Evolutionary conservation across 2,329 filamentous ascomycete species (phyloP), one percentile per base, ranked within the genome.

Genomic region (Epichloe gansuensis): DNA sequence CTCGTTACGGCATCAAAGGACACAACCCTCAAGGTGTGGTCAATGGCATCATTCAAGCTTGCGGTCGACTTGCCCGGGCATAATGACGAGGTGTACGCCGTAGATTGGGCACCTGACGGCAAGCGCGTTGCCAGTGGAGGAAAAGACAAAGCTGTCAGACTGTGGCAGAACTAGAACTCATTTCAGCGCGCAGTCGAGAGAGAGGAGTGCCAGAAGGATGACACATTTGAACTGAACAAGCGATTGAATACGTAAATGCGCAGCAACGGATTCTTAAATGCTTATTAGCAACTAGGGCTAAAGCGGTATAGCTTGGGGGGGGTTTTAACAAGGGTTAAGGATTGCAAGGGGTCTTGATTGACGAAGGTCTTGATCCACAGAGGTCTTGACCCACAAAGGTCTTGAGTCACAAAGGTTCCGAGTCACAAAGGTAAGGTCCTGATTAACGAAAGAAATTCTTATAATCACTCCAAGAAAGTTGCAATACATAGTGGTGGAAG

Each of bases 41-140:
- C 94, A 61, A 86, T 95, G 64, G 77, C 84, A 55, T 88, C 85
- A 2, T 86, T 84, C 49, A 95, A 94, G 68, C 71, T 98, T 53
- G 80, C 82, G 3, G 71, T 73, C 47, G 90, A 96, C 71, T 72
- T 97, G 45, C 89, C 90, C 0, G 89, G 91, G 0, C 91, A 97
- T 66, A 80, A 87, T 64, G 91, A 95, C 61, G 88, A 96, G 66
- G 90, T 96, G 0, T 96, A 90, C 67, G 89, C 90, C 0, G 83
- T 96, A 12, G 91, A 97, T 66, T 97, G 91, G 93, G 90, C 87
- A 59, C 85, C 89, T 0, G 90, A 96, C 65, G 93, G 93, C 8
- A 80, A 88, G 59, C 83, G 84, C 60, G 90, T 97, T 15, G 89
- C 84, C 17, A 95, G 89, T 66, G 93, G 90, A 51, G 93, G 93